Evolutionary conservation across 345 rosid species (phyloP).

Genomic region (Populus alba): DNA sequence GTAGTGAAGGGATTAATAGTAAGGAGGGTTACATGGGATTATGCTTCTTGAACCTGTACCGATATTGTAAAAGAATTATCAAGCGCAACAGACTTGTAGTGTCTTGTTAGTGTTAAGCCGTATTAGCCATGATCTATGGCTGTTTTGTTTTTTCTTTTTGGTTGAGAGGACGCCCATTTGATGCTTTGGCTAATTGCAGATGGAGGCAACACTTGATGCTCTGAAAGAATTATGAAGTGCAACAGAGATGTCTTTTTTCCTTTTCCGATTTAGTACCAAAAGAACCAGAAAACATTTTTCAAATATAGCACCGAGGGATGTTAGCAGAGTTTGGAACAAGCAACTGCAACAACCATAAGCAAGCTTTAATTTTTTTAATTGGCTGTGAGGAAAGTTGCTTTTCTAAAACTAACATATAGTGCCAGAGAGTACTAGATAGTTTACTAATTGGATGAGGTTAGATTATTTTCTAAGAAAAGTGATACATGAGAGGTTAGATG

Average conservation of each 20-base stretch:
- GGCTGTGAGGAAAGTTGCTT: background rate
- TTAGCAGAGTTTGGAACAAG: background rate
- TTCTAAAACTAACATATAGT: background rate
- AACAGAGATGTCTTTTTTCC: no score
- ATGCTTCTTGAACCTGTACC: background rate
- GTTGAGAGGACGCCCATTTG: background rate
- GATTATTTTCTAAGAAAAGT: background rate
- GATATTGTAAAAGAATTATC: background rate
- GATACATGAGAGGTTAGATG: background rate
- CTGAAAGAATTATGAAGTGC: no score
- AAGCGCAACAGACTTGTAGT: background rate
- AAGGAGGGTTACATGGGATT: background rate
- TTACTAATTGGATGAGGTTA: background rate
- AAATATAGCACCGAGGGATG: background rate
- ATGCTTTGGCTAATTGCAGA: background rate
- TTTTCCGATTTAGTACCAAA: background rate
- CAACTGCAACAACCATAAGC: background rate
- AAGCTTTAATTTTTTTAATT: background rate
- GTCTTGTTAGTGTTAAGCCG: background rate
- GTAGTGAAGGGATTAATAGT: background rate
- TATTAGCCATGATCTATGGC: background rate
- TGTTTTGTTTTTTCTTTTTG: background rate
- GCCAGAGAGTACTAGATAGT: background rate
- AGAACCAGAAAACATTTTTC: background rate
- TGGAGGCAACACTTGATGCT: background rate